These are phyloP conservation scores for Saccharomyces hybrid DNA, from an alignment of 1,139 yeast genomes.

Conservation along the genomic window DNA sequence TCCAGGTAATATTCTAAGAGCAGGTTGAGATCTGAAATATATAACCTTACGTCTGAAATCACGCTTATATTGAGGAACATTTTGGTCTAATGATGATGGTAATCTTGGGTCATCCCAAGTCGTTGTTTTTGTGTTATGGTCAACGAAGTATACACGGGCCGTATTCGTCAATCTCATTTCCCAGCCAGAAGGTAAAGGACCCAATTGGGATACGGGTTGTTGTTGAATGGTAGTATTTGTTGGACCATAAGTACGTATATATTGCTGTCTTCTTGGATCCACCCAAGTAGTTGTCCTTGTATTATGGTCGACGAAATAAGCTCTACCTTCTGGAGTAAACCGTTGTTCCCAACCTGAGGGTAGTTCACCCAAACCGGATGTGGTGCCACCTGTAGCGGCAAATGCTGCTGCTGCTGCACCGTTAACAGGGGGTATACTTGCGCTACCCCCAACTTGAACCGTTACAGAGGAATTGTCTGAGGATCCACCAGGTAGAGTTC, in stretches of 20 bases:
- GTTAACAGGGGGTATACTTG: conserved; percentile 42
- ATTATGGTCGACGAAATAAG: conserved; percentile 96
- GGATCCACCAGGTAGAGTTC: conserved; percentile 77
- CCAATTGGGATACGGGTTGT: conserved; percentile 94
- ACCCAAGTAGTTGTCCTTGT: conserved; percentile 99
- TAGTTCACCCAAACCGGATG: conserved; percentile 91
- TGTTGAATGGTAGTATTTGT: conserved; percentile 78
- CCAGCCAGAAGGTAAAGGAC: conserved; percentile 98
- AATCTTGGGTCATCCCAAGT: conserved; percentile 99
- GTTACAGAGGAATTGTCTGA: conserved; percentile 30
- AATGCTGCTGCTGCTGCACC: conserved; percentile 70
- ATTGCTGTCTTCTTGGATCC: conserved; percentile 97
- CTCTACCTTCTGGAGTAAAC: conserved; percentile 95
- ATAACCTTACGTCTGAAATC: conserved; percentile 96
- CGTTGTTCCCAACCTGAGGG: conserved; percentile 99
- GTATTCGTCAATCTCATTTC: conserved; percentile 98
- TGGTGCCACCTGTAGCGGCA: conserved; percentile 87
- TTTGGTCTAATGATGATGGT: conserved; percentile 94
- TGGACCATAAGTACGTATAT: conserved; percentile 89
- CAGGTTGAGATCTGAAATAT: conserved; percentile 97
- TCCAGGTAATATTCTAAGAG: conserved; percentile 91
- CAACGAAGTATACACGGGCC: conserved; percentile 96
- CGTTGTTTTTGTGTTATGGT: conserved; percentile 96
- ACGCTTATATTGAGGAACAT: conserved; percentile 98
- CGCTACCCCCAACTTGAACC: conserved; percentile 34